These are phyloP conservation scores for Penicillium expansum DNA, from an alignment of 2,329 filamentous ascomycete genomes.

Conservation along the genomic window DNA sequence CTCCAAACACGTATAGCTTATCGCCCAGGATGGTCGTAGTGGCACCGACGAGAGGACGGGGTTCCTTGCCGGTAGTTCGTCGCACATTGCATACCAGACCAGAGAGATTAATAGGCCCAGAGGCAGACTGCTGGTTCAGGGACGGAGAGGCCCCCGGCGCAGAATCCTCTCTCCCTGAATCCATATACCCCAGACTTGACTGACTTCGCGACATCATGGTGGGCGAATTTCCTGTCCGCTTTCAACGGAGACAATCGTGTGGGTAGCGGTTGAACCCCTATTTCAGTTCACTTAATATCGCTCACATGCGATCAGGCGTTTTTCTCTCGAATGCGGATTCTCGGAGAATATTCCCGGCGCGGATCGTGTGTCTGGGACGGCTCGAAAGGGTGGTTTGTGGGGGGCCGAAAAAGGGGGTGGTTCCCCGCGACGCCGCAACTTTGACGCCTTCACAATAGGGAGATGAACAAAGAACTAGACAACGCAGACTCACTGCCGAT, in stretches of 20 bases:
- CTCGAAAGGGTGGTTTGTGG: neutral
- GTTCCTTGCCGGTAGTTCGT: conserved; percentile 85
- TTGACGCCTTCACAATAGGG: neutral
- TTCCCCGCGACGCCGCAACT: conserved; percentile 10
- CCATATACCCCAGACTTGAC: conserved; percentile 38
- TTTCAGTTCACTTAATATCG: neutral
- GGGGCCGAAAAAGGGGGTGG: conserved; percentile 8
- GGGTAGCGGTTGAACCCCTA: conserved; percentile 1
- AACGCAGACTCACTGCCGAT: neutral
- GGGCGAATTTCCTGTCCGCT: conserved; percentile 12
- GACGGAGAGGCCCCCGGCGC: conserved; percentile 31
- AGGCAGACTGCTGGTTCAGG: conserved; percentile 28
- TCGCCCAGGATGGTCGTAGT: conserved; percentile 94
- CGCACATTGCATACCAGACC: conserved; percentile 68
- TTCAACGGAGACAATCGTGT: neutral
- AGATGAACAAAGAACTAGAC: neutral
- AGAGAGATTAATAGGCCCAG: conserved; percentile 59
- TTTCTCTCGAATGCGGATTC: neutral
- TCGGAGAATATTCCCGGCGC: neutral
- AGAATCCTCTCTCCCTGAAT: conserved; percentile 33
- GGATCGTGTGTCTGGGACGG: neutral
- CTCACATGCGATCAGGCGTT: conserved; percentile 1
- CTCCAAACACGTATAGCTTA: conserved; percentile 95
- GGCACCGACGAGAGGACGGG: conserved; percentile 86
- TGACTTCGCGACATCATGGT: conserved; percentile 41